Evolutionary conservation across 768 basidiomycete genomes (phyloP).

Genomic region (Plicaturopsis crispa): DNA sequence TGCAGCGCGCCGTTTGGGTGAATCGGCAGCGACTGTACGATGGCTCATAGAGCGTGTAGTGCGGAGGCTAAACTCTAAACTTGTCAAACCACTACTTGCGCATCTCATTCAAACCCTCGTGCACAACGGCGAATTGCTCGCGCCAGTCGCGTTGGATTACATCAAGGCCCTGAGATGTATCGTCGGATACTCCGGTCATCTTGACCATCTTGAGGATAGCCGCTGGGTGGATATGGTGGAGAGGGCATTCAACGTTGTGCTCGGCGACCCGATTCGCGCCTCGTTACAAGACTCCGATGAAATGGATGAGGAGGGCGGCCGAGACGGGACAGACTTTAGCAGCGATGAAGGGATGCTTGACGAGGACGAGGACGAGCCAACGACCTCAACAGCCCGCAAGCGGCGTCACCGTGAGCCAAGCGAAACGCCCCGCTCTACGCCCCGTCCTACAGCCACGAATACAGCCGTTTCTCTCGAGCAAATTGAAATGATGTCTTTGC

Average conservation of each 20-base stretch:
- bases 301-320: constrained; percentile 16
- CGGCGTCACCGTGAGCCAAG: constrained; percentile 8
- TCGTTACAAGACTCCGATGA: constrained; percentile 19
- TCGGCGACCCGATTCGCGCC: constrained; percentile 51
- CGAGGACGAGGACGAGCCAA: constrained; percentile 18
- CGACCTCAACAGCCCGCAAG: constrained; percentile 11
- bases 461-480: constrained; percentile 43
- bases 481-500: constrained; percentile 62
- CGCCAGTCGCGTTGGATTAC: constrained; percentile 70
- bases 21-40: constrained; percentile 61
- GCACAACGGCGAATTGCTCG: constrained; percentile 43
- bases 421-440: constrained; percentile 9
- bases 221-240: constrained; percentile 64
- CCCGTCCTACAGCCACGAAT: constrained; percentile 8
- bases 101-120: constrained; percentile 61
- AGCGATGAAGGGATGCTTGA: constrained; percentile 14
- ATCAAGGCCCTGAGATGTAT: constrained; percentile 68
- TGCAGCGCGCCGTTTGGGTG: constrained; percentile 52
- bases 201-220: constrained; percentile 59
- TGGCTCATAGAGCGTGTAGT: constrained; percentile 65
- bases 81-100: constrained; percentile 47
- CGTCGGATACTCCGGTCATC: constrained; percentile 62
- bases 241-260: constrained; percentile 69
- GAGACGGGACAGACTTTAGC: constrained; percentile 5
- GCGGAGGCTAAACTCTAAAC: constrained; percentile 44